Percentiles rank a stretch among this genome's conserved stretches.
These are phyloP conservation scores for Astrephomene gubernaculifera DNA, from an alignment of 139 green algal species.

Conservation along the genomic window DNA sequence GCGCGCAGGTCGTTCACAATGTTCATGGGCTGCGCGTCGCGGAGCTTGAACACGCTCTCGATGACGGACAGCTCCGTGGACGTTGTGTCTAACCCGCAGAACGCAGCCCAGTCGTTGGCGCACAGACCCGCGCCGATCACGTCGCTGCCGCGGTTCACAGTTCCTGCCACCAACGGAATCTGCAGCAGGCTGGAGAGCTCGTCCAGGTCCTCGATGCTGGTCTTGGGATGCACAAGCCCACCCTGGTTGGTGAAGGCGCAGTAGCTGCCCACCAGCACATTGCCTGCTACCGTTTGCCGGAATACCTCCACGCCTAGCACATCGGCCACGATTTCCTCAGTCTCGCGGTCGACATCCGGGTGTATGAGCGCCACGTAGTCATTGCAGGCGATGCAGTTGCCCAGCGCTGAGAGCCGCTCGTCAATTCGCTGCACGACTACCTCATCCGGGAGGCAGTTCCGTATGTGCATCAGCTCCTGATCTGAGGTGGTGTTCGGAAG, in stretches of 20 bases:
- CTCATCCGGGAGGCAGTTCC: constrained; percentile 97
- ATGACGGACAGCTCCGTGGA: constrained; percentile 96
- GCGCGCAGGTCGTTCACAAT: constrained; percentile 94
- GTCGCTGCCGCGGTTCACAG: constrained; percentile 96
- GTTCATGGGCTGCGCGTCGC: constrained; percentile 81
- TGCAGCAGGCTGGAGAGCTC: constrained; percentile 96
- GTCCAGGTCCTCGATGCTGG: constrained; percentile 98
- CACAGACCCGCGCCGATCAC: constrained; percentile 92
- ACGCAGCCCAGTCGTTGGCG: constrained; percentile 97
- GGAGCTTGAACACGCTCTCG: constrained; percentile 95
- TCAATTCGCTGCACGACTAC: constrained; percentile 98
- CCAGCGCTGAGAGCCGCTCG: constrained; percentile 96
- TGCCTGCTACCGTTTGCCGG: constrained; percentile 94
- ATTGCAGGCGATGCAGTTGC: constrained; percentile 99
- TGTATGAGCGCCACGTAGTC: constrained; percentile 99
- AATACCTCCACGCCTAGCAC: constrained; percentile 99
- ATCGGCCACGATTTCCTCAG: constrained; percentile 88
- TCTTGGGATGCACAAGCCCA: constrained; percentile 94
- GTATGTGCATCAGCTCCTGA: constrained; percentile 98
- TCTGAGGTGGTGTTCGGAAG: constrained; percentile 95
- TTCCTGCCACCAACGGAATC: constrained; percentile 97
- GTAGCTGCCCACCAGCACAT: constrained; percentile 96
- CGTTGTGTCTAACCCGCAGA: constrained; percentile 97
- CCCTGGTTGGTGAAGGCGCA: constrained; percentile 96
- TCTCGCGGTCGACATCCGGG: constrained; percentile 97